These are phyloP conservation scores for Rhynchosporium secalis DNA, from an alignment of 2,329 filamentous ascomycete species.

Conservation along the genomic window DNA sequence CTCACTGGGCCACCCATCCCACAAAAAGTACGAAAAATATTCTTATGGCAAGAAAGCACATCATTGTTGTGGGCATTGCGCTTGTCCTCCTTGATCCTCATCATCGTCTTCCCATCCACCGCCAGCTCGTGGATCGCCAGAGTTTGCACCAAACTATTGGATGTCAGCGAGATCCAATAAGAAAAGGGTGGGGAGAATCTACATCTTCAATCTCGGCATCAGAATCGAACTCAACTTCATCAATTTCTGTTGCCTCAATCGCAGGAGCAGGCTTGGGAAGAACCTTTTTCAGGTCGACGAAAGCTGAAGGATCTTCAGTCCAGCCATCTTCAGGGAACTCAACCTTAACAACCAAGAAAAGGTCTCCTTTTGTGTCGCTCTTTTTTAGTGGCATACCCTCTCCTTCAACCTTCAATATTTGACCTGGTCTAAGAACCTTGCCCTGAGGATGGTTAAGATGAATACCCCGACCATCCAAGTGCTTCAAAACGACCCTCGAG, in stretches of 20 bases:
- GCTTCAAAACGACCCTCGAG: constrained; percentile 83
- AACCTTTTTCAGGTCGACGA: constrained; percentile 71
- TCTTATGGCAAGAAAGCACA: background rate
- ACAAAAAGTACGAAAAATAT: background rate
- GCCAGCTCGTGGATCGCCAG: constrained; percentile 65
- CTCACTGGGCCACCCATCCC: no score
- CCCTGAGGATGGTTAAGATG: constrained; percentile 77
- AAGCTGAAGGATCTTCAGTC: constrained; percentile 69
- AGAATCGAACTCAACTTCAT: constrained; percentile 86
- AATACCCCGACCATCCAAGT: constrained; percentile 91
- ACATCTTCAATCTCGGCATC: constrained; percentile 80
- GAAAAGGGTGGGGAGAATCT: constrained; percentile 40
- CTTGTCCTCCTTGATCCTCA: constrained; percentile 53
- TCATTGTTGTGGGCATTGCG: constrained; percentile 58
- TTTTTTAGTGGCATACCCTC: constrained; percentile 96
- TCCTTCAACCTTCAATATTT: constrained; percentile 80
- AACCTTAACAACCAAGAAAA: constrained; percentile 84
- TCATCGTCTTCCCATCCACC: constrained; percentile 71
- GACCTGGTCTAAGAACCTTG: constrained; percentile 77
- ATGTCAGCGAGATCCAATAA: constrained; percentile 35
- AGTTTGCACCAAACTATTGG: constrained; percentile 67
- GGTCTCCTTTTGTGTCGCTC: constrained; percentile 78
- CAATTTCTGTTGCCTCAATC: constrained; percentile 70
- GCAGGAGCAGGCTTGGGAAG: constrained; percentile 61
- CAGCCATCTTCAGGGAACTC: constrained; percentile 87